Conservation (phyloP, 2,329 filamentous ascomycete species). For the Setomelanomma holmii region DNA sequence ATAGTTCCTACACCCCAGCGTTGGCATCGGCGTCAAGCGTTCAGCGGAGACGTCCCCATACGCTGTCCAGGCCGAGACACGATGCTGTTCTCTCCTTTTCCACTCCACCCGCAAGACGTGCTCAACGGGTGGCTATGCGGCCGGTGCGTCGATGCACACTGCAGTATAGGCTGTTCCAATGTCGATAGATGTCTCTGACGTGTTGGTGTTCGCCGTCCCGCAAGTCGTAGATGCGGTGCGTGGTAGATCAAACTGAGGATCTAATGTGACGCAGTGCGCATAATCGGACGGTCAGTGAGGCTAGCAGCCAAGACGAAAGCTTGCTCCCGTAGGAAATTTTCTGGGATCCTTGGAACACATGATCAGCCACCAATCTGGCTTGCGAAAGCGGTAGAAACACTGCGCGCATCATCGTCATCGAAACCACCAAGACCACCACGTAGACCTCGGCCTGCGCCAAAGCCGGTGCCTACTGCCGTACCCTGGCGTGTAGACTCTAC, state of each 20-base stretch:
- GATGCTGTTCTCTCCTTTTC: no score
- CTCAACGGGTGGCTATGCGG: neutral
- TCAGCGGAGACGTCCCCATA: no score
- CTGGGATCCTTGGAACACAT: constrained; percentile 58
- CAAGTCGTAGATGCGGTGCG: neutral
- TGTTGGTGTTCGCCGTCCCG: constrained; percentile 3
- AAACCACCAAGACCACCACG: constrained; percentile 53
- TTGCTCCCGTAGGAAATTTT: neutral
- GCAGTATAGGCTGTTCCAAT: constrained; percentile 2
- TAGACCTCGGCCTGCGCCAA: constrained; percentile 52
- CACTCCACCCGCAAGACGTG: no score
- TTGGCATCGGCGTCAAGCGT: no score
- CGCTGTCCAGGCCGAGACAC: no score
- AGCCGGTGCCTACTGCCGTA: constrained; percentile 48
- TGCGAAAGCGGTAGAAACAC: constrained; percentile 94
- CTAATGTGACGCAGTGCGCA: neutral
- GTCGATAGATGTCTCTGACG: constrained; percentile 1
- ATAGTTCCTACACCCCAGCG: no score
- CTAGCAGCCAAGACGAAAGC: constrained; percentile 10
- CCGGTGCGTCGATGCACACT: constrained; percentile 1
- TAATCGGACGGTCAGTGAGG: neutral
- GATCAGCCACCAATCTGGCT: constrained; percentile 85
- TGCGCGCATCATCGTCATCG: constrained; percentile 92
- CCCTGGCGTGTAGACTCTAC: constrained; percentile 83
- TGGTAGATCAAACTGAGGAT: neutral